Evolutionary conservation across 306 rosid genomes (phyloP).

Genomic region (Carpinus fangiana): DNA sequence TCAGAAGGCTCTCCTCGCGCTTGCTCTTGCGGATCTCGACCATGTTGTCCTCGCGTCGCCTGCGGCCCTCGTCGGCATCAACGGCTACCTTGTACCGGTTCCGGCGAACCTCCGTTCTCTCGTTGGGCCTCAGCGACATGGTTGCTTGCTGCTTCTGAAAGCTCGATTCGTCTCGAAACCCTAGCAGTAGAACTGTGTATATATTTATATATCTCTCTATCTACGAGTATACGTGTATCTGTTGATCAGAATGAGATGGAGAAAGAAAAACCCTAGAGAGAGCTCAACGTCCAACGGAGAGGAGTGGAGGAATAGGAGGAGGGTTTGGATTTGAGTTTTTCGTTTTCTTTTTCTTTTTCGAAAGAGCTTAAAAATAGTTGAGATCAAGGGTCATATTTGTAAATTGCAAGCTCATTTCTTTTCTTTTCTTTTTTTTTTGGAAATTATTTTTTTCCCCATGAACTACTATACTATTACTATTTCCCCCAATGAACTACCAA

Average conservation of each 20-base stretch:
- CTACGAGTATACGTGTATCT: neutral
- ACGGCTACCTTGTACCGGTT: slow-evolving; percentile 92
- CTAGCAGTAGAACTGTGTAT: slow-evolving; percentile 9
- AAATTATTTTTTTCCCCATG: neutral
- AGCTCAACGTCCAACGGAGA: neutral
- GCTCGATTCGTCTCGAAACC: slow-evolving; percentile 8
- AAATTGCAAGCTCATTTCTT: neutral
- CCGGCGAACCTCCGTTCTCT: slow-evolving; percentile 88
- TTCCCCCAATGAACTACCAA: too few relatives aligned
- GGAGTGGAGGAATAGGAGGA: neutral
- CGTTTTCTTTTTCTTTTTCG: neutral
- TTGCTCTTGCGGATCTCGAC: slow-evolving; percentile 95
- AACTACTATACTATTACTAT: too few relatives aligned
- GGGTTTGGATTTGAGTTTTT: slow-evolving; percentile 10
- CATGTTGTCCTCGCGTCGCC: slow-evolving; percentile 86
- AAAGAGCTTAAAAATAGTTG: neutral
- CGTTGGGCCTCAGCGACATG: slow-evolving; percentile 87
- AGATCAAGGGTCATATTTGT: neutral
- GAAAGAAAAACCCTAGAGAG: slow-evolving; percentile 18
- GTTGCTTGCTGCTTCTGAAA: slow-evolving; percentile 7
- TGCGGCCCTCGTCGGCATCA: slow-evolving; percentile 91
- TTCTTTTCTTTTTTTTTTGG: neutral
- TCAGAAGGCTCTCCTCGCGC: slow-evolving; percentile 83
- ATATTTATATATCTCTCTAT: neutral
- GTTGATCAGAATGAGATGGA: slow-evolving; percentile 21